Evolutionary conservation across 2,329 filamentous ascomycete genomes (phyloP).

Genomic region (Fusarium decemcellulare): DNA sequence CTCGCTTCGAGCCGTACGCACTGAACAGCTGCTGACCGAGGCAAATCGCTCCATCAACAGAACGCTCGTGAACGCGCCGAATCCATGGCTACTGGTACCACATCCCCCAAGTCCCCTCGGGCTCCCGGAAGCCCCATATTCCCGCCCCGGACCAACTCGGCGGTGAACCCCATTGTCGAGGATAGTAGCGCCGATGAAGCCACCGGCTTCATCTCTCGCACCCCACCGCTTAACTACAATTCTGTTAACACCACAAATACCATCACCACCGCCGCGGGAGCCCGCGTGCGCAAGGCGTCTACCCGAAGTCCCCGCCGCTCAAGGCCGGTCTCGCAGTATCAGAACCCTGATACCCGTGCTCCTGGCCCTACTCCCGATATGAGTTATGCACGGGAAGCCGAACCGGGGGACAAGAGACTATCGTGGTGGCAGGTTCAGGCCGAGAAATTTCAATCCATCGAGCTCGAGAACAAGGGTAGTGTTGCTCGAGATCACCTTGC

Average conservation of each 20-base stretch:
- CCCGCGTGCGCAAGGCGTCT: slow-evolving; percentile 33
- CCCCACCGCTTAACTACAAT: slow-evolving; percentile 57
- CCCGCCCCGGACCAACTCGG: slow-evolving; percentile 29
- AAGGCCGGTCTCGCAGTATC: slow-evolving; percentile 20
- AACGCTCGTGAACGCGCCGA: slow-evolving; percentile 60
- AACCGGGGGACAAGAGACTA: slow-evolving; percentile 39
- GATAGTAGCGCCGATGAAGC: slow-evolving; percentile 56
- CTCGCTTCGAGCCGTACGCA: not conserved
- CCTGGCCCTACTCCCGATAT: slow-evolving; percentile 21
- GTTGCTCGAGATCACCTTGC: slow-evolving; percentile 88
- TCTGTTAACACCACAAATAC: slow-evolving; percentile 48
- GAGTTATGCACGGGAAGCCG: slow-evolving; percentile 33
- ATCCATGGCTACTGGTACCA: slow-evolving; percentile 52
- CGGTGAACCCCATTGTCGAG: slow-evolving; percentile 35
- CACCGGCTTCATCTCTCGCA: slow-evolving; percentile 56
- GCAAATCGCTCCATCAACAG: slow-evolving; percentile 44
- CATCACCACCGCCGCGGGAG: slow-evolving; percentile 20
- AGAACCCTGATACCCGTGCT: slow-evolving; percentile 15
- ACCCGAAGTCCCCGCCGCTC: slow-evolving; percentile 22
- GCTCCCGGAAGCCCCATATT: slow-evolving; percentile 38
- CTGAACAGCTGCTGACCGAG: slow-evolving; percentile 21
- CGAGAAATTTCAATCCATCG: slow-evolving; percentile 71
- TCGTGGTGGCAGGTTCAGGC: slow-evolving; percentile 67
- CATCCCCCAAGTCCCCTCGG: slow-evolving; percentile 34
- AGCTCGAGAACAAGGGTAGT: slow-evolving; percentile 88